A percentile compares a stretch with the other conserved stretches of the same genome.
phyloP scores from a whole-genome alignment of 768 basidiomycete species.

The Lactarius trivialis region DNA sequence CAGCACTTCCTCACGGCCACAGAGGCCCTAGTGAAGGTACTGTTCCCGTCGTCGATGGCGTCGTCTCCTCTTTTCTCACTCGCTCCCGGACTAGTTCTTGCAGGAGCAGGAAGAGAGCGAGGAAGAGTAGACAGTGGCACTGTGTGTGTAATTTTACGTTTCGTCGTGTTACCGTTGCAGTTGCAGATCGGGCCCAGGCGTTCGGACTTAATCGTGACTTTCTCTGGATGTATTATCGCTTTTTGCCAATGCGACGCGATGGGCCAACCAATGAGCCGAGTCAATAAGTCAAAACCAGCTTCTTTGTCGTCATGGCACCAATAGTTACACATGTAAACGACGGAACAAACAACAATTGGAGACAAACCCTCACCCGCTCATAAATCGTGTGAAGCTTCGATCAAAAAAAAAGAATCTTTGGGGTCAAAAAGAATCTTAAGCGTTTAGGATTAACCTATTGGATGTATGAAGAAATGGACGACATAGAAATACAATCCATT shows the following conservation, averaged over 20 bases:
- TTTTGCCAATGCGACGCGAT: background rate
- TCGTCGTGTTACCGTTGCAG: background rate
- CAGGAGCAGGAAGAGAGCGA: conserved; percentile 82
- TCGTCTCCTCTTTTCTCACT: background rate
- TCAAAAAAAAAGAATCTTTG: background rate
- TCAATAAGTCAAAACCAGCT: background rate
- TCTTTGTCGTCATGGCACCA: background rate
- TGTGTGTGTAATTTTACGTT: conserved; percentile 13
- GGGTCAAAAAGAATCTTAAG: background rate
- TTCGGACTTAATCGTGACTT: background rate
- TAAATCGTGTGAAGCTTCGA: background rate
- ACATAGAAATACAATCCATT: background rate
- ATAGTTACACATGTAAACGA: background rate
- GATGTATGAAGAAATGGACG: background rate
- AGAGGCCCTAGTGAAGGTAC: conserved; percentile 82
- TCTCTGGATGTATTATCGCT: conserved; percentile 3
- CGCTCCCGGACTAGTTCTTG: conserved; percentile 54
- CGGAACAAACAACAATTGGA: conserved; percentile 2
- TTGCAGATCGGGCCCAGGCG: conserved; percentile 1
- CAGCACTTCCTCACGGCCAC: conserved; percentile 92
- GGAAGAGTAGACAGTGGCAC: conserved; percentile 49
- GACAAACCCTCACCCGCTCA: background rate
- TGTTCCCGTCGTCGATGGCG: conserved; percentile 11
- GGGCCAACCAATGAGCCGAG: background rate
- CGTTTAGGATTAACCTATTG: conserved; percentile 15